These are phyloP conservation scores for Phytopythium ostracodes DNA, from an alignment of 352 stramenopile genomes.

Conservation along the genomic window DNA sequence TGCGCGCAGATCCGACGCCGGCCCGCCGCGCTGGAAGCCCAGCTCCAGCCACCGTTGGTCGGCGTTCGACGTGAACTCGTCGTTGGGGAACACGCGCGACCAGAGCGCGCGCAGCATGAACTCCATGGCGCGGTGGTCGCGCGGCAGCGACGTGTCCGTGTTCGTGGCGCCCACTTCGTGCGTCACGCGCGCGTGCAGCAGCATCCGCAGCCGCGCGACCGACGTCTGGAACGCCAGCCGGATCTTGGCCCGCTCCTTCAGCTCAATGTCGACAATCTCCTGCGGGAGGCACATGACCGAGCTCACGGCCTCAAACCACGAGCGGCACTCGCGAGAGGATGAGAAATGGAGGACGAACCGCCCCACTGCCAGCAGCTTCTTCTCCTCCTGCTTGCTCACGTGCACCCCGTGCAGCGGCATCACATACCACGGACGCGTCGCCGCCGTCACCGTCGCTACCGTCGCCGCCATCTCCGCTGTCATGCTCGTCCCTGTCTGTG, in stretches of 20 bases:
- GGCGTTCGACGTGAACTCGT: constrained; percentile 65
- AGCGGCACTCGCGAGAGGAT: constrained; percentile 46
- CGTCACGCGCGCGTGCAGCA: constrained; percentile 77
- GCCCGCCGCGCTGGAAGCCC: constrained; percentile 77
- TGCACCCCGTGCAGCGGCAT: constrained; percentile 60
- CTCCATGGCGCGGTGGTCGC: constrained; percentile 70
- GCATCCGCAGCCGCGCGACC: constrained; percentile 64
- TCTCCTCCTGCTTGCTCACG: constrained; percentile 61
- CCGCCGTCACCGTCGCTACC: constrained; percentile 1
- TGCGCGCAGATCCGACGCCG: constrained; percentile 75
- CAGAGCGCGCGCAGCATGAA: constrained; percentile 78
- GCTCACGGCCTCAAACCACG: constrained; percentile 71
- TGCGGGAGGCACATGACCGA: constrained; percentile 52
- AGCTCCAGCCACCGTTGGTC: constrained; percentile 80
- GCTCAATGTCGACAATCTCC: constrained; percentile 75
- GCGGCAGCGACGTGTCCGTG: constrained; percentile 45
- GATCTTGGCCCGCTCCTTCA: constrained; percentile 73
- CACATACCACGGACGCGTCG: constrained; percentile 74
- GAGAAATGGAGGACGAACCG: constrained; percentile 53
- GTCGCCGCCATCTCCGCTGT: constrained; percentile 2
- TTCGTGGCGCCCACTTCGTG: constrained; percentile 28
- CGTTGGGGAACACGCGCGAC: constrained; percentile 51
- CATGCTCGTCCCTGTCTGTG: background rate
- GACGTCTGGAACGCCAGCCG: constrained; percentile 56
- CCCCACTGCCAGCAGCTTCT: constrained; percentile 57